Evolutionary conservation across 805 yeast genomes (phyloP).

Genomic region (Zygosaccharomyces siamensis): DNA sequence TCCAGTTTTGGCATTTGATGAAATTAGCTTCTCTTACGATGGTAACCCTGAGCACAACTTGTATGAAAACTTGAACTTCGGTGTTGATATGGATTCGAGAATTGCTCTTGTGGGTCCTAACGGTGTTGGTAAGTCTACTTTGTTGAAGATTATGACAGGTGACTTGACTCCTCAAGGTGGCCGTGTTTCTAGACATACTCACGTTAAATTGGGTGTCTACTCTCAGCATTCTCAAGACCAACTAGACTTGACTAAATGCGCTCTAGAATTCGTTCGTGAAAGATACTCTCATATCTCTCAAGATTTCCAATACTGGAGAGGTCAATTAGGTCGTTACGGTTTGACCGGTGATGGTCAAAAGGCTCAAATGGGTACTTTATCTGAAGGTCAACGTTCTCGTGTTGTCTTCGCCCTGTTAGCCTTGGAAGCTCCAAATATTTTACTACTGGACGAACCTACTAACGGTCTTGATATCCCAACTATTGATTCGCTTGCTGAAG

Average conservation of each 20-base stretch:
- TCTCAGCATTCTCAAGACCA: slow-evolving; percentile 99
- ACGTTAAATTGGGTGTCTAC: slow-evolving; percentile 96
- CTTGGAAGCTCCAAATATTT: slow-evolving; percentile 88
- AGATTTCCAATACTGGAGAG: slow-evolving; percentile 98
- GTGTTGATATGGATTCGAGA: slow-evolving; percentile 99
- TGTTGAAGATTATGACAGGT: slow-evolving; percentile 96
- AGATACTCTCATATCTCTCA: slow-evolving; percentile 85
- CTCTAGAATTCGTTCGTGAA: slow-evolving; percentile 95
- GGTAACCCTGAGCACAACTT: slow-evolving; percentile 79
- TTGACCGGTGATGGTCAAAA: slow-evolving; percentile 99
- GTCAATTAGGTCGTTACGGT: slow-evolving; percentile 96
- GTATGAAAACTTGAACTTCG: slow-evolving; percentile 87
- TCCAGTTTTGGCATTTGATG: slow-evolving; percentile 95
- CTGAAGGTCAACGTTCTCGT: slow-evolving; percentile 99
- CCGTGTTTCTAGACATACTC: slow-evolving; percentile 95
- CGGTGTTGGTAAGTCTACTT: slow-evolving; percentile 98
- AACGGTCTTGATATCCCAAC: slow-evolving; percentile 98
- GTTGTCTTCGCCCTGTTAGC: slow-evolving; percentile 97
- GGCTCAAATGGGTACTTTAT: slow-evolving; percentile 94
- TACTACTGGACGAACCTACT: slow-evolving; percentile 97
- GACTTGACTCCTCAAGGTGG: slow-evolving; percentile 84
- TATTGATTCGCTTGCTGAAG: slow-evolving; percentile 95
- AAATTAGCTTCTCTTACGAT: slow-evolving; percentile 87
- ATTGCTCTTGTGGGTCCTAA: slow-evolving; percentile 97
- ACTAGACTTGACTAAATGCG: slow-evolving; percentile 89